Conservation (phyloP, 805 yeast genomes). For the Saccharomycopsis oosterbeekiorum region DNA sequence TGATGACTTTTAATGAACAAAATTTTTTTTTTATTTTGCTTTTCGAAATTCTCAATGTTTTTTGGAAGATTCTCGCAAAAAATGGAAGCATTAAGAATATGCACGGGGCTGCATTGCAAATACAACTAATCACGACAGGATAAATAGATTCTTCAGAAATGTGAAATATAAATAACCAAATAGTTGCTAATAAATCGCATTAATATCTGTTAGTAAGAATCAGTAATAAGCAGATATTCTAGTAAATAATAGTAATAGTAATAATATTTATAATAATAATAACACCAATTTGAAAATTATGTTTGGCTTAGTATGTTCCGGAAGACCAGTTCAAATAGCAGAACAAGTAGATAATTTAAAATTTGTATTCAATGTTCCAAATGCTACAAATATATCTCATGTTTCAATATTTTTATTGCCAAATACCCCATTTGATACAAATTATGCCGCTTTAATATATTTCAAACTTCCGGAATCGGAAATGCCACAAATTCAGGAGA, state of each 20-base stretch:
- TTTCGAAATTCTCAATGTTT: not conserved
- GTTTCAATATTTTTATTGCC: slow-evolving; percentile 82
- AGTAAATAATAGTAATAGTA: not conserved
- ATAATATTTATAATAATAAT: not conserved
- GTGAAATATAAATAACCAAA: no score
- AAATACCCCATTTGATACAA: slow-evolving; percentile 59
- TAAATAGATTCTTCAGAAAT: not conserved
- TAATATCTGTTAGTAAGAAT: no score
- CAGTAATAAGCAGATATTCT: no score
- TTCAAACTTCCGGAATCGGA: slow-evolving; percentile 65
- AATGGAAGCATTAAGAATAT: not conserved
- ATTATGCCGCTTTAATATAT: slow-evolving; percentile 74
- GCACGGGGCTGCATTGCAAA: not conserved
- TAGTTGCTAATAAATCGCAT: no score
- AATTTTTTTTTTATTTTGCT: not conserved
- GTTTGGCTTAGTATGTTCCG: slow-evolving; percentile 74
- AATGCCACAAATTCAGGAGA: slow-evolving; percentile 28
- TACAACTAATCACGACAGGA: not conserved
- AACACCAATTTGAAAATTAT: slow-evolving; percentile 24
- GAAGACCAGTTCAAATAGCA: slow-evolving; percentile 50
- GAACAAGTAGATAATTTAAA: slow-evolving; percentile 61
- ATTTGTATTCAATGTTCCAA: slow-evolving; percentile 52
- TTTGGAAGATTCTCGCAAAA: not conserved
- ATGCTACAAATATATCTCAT: slow-evolving; percentile 62
- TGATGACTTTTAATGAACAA: not conserved